phyloP scores from a whole-genome alignment of 1,284 basidiomycete species.

The Cutaneotrichosporon sp. region DNA sequence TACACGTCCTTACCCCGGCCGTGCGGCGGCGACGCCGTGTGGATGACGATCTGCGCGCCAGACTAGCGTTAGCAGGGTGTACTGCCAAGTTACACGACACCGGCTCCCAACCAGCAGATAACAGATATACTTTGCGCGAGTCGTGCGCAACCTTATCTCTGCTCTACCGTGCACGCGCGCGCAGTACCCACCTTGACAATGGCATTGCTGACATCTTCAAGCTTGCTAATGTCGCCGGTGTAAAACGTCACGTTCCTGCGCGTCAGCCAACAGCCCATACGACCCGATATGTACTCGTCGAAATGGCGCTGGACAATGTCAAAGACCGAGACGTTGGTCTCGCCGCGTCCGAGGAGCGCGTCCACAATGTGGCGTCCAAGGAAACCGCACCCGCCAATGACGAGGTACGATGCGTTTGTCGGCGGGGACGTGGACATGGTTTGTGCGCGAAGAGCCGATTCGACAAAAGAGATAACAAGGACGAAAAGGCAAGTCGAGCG shows the following conservation, averaged over 20 bases:
- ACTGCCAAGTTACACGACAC: neutral
- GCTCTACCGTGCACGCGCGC: neutral
- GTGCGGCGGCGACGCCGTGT: slow-evolving; percentile 87
- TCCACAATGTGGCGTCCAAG: slow-evolving; percentile 85
- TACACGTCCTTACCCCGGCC: slow-evolving; percentile 68
- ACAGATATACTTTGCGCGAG: too few species aligned
- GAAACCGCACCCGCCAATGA: slow-evolving; percentile 89
- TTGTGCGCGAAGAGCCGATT: too few species aligned
- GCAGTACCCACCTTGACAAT: slow-evolving; percentile 60
- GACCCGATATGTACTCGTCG: slow-evolving; percentile 49
- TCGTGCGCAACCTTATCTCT: neutral
- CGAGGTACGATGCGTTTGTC: slow-evolving; percentile 52
- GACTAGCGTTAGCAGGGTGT: slow-evolving; percentile 52
- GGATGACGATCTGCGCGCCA: slow-evolving; percentile 80
- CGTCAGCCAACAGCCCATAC: neutral
- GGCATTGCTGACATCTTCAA: slow-evolving; percentile 64
- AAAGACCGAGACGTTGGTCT: slow-evolving; percentile 69
- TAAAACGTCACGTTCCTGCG: slow-evolving; percentile 70
- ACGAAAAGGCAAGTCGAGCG: too few species aligned
- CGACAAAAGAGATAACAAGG: too few species aligned
- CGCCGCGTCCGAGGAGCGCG: slow-evolving; percentile 68
- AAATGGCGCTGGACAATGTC: slow-evolving; percentile 83
- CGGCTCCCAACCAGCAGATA: too few species aligned
- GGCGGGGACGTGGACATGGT: slow-evolving; percentile 19
- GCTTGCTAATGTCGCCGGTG: slow-evolving; percentile 76